Evolutionary conservation across 352 stramenopile species (phyloP).

Genomic region (Globisporangium heterothallicum): DNA sequence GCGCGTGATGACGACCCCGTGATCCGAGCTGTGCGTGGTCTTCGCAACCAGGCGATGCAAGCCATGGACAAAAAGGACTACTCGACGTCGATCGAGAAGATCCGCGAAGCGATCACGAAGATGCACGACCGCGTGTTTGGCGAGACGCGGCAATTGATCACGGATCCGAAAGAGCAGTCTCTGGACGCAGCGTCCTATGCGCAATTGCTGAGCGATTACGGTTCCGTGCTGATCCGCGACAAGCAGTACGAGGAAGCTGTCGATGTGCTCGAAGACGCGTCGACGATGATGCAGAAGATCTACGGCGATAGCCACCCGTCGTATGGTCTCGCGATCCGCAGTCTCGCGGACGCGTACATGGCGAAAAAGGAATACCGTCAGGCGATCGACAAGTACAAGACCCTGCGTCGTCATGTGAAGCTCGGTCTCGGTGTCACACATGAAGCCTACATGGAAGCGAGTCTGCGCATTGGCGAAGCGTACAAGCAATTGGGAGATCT

Average conservation of each 20-base stretch:
- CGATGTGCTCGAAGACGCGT: slow-evolving; percentile 69
- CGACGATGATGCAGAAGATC: slow-evolving; percentile 68
- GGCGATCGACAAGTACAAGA: slow-evolving; percentile 65
- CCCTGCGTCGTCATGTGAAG: slow-evolving; percentile 63
- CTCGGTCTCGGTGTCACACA: slow-evolving; percentile 58
- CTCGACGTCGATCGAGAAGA: slow-evolving; percentile 39
- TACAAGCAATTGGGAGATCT: slow-evolving; percentile 68
- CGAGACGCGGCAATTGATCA: slow-evolving; percentile 34
- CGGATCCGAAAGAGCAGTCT: slow-evolving; percentile 47
- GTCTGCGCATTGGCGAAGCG: slow-evolving; percentile 54
- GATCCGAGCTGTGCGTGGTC: slow-evolving; percentile 53
- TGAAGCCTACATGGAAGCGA: slow-evolving; percentile 72
- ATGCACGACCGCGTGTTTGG: slow-evolving; percentile 75
- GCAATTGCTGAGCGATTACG: slow-evolving; percentile 79
- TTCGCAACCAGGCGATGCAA: slow-evolving; percentile 74
- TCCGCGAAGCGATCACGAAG: slow-evolving; percentile 58
- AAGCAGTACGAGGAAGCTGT: slow-evolving; percentile 74
- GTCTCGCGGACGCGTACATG: slow-evolving; percentile 77
- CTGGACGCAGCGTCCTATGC: slow-evolving; percentile 71
- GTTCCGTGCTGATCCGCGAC: slow-evolving; percentile 61
- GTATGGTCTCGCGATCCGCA: slow-evolving; percentile 65
- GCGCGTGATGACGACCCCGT: slow-evolving; percentile 35
- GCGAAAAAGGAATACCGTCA: slow-evolving; percentile 66
- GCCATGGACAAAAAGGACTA: slow-evolving; percentile 64
- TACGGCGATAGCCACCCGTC: slow-evolving; percentile 79